phyloP scores from a whole-genome alignment of 192 early-diverging fungal genomes.

The Coemansia biformis region DNA sequence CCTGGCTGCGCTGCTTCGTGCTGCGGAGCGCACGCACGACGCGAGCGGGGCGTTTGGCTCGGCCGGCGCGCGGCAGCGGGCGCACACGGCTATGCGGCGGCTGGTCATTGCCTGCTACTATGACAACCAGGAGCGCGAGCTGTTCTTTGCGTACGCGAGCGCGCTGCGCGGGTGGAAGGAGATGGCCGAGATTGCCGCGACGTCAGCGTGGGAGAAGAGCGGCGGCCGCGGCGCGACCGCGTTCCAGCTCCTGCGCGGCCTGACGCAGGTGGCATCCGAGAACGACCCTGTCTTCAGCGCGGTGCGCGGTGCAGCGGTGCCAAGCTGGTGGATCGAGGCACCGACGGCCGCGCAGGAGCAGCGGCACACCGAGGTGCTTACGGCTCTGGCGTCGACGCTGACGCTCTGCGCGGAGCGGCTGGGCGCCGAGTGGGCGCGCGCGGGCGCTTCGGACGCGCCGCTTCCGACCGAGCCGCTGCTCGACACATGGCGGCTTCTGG shows the following conservation, averaged over 20 bases:
- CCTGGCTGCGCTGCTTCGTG: conserved; percentile 56
- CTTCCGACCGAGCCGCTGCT: conserved; percentile 55
- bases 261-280: conserved; percentile 54
- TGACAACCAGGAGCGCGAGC: conserved; percentile 66
- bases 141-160: conserved; percentile 61
- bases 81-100: conserved; percentile 53
- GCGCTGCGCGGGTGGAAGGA: conserved; percentile 78
- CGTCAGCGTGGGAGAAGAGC: conserved; percentile 54
- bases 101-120: conserved; percentile 64
- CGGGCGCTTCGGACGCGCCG: conserved; percentile 35
- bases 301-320: background rate
- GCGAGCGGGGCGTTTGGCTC: conserved; percentile 43
- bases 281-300: conserved; percentile 11
- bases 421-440: conserved; percentile 36
- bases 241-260: conserved; percentile 59
- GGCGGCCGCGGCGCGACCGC: conserved; percentile 10
- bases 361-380: conserved; percentile 34
- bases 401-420: conserved; percentile 35
- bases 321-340: conserved; percentile 23
- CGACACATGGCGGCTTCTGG: conserved; percentile 3
- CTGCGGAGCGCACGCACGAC: conserved; percentile 44
- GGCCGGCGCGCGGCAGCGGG: conserved; percentile 45
- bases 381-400: conserved; percentile 37
- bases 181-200: conserved; percentile 62
- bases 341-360: conserved; percentile 27